A percentile compares a stretch with the other conserved stretches of the same genome.
phyloP scores from a whole-genome alignment of 305 asterid genomes.

The Fraxinus baroniana region DNA sequence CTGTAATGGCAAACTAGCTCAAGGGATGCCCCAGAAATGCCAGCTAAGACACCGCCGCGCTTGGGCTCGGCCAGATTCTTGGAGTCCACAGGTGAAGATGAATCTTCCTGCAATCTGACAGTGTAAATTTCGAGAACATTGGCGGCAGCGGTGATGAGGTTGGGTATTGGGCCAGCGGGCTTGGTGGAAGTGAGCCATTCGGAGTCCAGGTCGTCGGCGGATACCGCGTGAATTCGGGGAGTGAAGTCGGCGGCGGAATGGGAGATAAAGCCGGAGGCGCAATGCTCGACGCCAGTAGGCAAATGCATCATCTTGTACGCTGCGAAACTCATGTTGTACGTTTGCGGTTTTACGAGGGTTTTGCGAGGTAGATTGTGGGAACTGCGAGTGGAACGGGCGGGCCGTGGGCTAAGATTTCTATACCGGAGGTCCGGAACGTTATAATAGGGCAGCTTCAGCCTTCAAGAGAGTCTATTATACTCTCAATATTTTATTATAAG shows the following conservation, averaged over 20 bases:
- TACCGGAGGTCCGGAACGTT: constrained; percentile 1
- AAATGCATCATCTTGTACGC: constrained; percentile 85
- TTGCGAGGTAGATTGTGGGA: constrained; percentile 9
- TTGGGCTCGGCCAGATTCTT: constrained; percentile 52
- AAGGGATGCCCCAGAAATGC: constrained; percentile 69
- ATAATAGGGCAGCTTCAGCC: not conserved
- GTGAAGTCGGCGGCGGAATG: constrained; percentile 60
- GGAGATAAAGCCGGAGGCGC: constrained; percentile 80
- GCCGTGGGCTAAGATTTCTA: constrained; percentile 35
- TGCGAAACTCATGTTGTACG: constrained; percentile 73
- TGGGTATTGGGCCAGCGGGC: constrained; percentile 68
- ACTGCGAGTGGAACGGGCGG: not conserved
- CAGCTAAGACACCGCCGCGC: constrained; percentile 82
- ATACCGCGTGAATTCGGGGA: constrained; percentile 43
- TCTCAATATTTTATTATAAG: no score
- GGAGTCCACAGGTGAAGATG: constrained; percentile 39
- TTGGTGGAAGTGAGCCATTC: constrained; percentile 55
- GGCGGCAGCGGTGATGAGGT: constrained; percentile 72
- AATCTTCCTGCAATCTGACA: constrained; percentile 68
- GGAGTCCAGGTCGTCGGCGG: constrained; percentile 62
- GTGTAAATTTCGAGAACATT: constrained; percentile 77
- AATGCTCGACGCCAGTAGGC: constrained; percentile 88
- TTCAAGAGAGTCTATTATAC: not conserved
- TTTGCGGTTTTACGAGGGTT: constrained; percentile 12
- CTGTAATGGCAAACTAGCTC: constrained; percentile 89